Evolutionary conservation across 2,329 filamentous ascomycete genomes (phyloP), one percentile per base, ranked within the genome.

Genomic region (Rutstroemia sydowiana): DNA sequence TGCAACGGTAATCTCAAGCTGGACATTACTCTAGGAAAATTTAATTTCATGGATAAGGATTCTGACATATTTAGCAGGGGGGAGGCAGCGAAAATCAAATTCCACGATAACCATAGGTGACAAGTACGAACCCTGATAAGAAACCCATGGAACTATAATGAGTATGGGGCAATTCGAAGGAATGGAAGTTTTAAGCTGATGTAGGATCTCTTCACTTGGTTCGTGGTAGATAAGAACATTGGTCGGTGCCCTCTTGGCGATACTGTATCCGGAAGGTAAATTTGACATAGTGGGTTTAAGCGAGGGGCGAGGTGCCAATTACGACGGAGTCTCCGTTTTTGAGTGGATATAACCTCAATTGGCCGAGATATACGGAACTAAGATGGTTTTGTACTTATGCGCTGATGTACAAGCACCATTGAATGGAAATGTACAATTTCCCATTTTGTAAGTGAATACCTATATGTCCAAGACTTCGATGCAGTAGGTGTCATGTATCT

Each of bases 211-310:
- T 46, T 45, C 31, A 46, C 18, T 26, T 51, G 34, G 41, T 37
- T 40, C 34, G 20, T 43, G 47, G 20, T 18, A 51, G 48, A 51
- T 51, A 51, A 51, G 48, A 14, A 44, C 31, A 28, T 32, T 46
- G 43, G 48, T 26, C 40, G 48, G 34, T 32, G 18, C 23, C 18
- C 37, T 46, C 42, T 51, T 51, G 48, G 42, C 48, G 5, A 13
- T 26, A n/a, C 48, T 51, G 14, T 40, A 51, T 46, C 26, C 39
- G 48, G 48, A 51, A 51, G 48, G 48, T 51, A 31, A 46, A 16
- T 45, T 30, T 26, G 21, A 26, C 3, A 18, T 31, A 39, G 42
- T 45, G 39, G 39, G 39, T 21, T 42, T 42, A 21, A 20, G 39
- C 39, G 39, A 42, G 48, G 42, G 45, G 32, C 48, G 40, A 41